Evolutionary conservation across 495 filamentous ascomycete genomes (phyloP).

Genomic region (Penicillium chermesinum): DNA sequence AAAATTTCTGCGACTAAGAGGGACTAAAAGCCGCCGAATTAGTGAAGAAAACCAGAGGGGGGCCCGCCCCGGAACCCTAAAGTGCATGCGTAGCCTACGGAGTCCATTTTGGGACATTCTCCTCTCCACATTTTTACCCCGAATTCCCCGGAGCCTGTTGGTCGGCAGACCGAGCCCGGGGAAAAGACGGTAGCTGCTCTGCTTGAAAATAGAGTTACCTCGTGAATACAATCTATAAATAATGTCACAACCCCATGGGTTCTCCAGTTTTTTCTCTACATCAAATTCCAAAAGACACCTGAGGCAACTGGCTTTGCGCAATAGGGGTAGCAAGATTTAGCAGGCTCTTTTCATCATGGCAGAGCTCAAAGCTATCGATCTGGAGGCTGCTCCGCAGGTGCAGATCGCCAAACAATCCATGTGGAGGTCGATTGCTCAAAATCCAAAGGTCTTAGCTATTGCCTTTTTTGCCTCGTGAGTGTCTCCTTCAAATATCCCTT

Average conservation of each 20-base stretch:
- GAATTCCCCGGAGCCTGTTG: constrained; percentile 9
- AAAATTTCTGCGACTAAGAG: not conserved
- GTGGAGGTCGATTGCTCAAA: constrained; percentile 28
- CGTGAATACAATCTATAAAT: too few species aligned
- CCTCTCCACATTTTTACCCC: constrained; percentile 20
- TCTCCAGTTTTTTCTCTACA: not conserved
- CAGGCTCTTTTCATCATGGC: constrained; percentile 12
- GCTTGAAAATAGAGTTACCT: too few species aligned
- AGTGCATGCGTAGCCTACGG: constrained; percentile 15
- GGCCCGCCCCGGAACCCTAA: not conserved
- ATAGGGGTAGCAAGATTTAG: too few species aligned
- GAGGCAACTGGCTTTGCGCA: too few species aligned
- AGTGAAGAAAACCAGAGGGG: constrained; percentile 8
- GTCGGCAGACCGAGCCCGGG: constrained; percentile 25
- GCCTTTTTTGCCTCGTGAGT: constrained; percentile 42
- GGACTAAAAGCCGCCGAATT: not conserved
- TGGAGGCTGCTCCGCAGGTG: constrained; percentile 17
- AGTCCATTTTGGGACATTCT: not conserved
- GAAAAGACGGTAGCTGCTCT: too few species aligned
- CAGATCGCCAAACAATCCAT: constrained; percentile 27
- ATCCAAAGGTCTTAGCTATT: constrained; percentile 39
- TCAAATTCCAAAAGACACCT: too few species aligned
- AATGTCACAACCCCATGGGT: too few species aligned
- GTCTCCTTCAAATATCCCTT: not conserved
- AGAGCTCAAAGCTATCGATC: constrained; percentile 13